These are phyloP conservation scores for Manihot esculenta DNA, from an alignment of 441 rosid species.

Conservation along the genomic window DNA sequence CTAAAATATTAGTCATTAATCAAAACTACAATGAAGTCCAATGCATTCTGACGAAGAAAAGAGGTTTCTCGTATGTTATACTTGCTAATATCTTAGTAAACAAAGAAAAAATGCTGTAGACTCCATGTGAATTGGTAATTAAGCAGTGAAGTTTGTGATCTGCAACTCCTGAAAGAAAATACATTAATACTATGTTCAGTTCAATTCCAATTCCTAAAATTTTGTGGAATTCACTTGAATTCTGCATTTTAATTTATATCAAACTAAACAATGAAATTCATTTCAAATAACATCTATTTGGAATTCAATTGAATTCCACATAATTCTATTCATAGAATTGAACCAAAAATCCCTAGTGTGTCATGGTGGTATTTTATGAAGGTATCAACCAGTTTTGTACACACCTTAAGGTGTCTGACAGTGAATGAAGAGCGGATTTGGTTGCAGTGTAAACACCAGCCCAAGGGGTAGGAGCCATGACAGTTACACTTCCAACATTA, in stretches of 20 bases:
- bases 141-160: background rate
- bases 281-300: too few relatives aligned
- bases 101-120: background rate
- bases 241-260: too few relatives aligned
- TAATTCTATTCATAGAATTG: too few relatives aligned
- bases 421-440: constrained; percentile 80
- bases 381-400: background rate
- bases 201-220: too few relatives aligned
- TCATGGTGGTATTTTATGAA: background rate
- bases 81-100: background rate
- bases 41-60: background rate
- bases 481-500: constrained; percentile 71
- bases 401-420: constrained; percentile 79
- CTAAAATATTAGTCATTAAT: background rate
- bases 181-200: too few relatives aligned
- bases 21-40: background rate
- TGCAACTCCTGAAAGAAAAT: background rate
- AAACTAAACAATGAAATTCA: too few relatives aligned
- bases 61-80: too few relatives aligned
- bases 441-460: constrained; percentile 73
- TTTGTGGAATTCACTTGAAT: too few relatives aligned
- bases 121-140: background rate
- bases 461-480: constrained; percentile 67
- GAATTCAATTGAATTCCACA: too few relatives aligned
- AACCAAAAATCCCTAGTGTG: too few relatives aligned